Base-by-base conservation (phyloP, 768 basidiomycete genomes). In the Suillus fuscotomentosus region DNA sequence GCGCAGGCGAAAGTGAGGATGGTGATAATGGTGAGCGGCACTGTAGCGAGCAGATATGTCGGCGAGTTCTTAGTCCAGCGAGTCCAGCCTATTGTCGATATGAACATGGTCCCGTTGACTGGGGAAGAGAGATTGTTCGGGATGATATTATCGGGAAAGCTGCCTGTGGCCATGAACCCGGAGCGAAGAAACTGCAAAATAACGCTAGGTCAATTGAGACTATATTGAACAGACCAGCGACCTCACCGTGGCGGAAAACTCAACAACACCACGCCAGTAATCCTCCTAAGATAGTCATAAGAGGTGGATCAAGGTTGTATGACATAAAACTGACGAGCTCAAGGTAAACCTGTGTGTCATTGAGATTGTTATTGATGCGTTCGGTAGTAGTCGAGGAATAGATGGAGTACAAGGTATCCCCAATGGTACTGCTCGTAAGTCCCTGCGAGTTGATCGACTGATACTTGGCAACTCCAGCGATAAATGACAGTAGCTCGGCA, bases 391-490 rank as follows among this genome's bases (percentile, higher is more conserved):
- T 31, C 9, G 64, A 50, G 15, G 60, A 53, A 31, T 62, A 65
- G 31, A 68, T 60, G 0, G 71, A 63, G 42, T 66, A 69, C 14
- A 72, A 22, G 20, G 67, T 67, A 48, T 72, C 71, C 2, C 69
- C 71, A 11, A 72, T 63, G 0, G 66, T 13, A 17, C 72, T 72
- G 1, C 63, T 41, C 6, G 50, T 45, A 51, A 70, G 43, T 7
- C 69, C 53, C 24, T 72, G 71, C 7, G 69, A 39, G 4, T 45
- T 66, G 36, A 24, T 47, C 8, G 62, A 39, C 13, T 68, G 69
- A 31, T 64, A 60, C 14, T 59, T 47, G 53, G 47, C 10, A 10
- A 66, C 57, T 8, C 61, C 60, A 4, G 67, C 67, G 38, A 70
- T 36, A 64, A 69, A 71, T 22, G 42, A 54, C 2, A 64, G 55